phyloP scores from a whole-genome alignment of 177 flowering plant species.

The Vitis hybrid region DNA sequence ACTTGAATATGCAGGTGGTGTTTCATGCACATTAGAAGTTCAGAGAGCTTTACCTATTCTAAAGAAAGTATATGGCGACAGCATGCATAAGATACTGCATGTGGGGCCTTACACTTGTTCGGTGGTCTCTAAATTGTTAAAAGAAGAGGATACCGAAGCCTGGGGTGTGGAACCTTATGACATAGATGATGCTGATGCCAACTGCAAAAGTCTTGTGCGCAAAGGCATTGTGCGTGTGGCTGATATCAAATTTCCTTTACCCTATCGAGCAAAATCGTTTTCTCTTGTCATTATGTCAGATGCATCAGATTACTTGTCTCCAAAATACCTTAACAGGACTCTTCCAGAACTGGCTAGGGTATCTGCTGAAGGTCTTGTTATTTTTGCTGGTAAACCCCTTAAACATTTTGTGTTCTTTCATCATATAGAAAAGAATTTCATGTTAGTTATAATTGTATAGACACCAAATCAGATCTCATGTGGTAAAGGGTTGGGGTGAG shows the following conservation, averaged over 20 bases:
- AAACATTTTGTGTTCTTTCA: neutral
- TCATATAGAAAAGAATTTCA: too few species aligned
- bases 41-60: slow-evolving; percentile 67
- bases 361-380: slow-evolving; percentile 68
- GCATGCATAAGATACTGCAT: slow-evolving; percentile 84
- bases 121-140: slow-evolving; percentile 68
- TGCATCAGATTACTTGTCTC: slow-evolving; percentile 87
- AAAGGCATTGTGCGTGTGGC: slow-evolving; percentile 87
- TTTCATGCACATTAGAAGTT: slow-evolving; percentile 73
- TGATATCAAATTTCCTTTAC: slow-evolving; percentile 86
- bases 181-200: slow-evolving; percentile 62
- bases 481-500: too few species aligned
- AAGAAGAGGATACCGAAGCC: slow-evolving; percentile 81
- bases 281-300: slow-evolving; percentile 84
- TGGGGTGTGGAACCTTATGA: slow-evolving; percentile 98
- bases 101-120: slow-evolving; percentile 94
- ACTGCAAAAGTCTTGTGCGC: slow-evolving; percentile 69
- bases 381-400: slow-evolving; percentile 66
- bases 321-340: slow-evolving; percentile 80
- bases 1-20: slow-evolving; percentile 50
- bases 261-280: slow-evolving; percentile 75
- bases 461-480: too few species aligned
- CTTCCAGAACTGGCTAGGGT: slow-evolving; percentile 82
- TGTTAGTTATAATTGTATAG: too few species aligned
- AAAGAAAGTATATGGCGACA: slow-evolving; percentile 74